Percentiles rank a stretch among this genome's conserved stretches.
These are phyloP conservation scores for Arabis hirsuta DNA, from an alignment of 345 rosid species.

Conservation along the genomic window DNA sequence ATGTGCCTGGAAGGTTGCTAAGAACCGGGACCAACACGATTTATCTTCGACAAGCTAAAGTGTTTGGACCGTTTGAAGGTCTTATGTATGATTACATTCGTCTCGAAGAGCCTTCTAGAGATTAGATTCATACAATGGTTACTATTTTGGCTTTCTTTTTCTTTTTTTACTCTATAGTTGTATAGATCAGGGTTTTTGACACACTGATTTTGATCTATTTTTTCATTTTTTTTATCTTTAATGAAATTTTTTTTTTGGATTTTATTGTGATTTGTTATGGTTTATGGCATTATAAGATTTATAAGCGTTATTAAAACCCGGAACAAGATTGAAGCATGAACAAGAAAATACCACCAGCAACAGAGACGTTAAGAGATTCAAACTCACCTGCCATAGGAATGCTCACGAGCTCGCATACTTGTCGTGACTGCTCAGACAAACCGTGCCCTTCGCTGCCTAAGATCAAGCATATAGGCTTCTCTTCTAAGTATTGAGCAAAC, in stretches of 20 bases:
- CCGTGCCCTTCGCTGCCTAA: constrained; percentile 92
- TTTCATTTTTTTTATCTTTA: not conserved
- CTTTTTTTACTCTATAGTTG: constrained; percentile 10
- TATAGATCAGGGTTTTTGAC: constrained; percentile 5
- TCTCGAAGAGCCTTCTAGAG: constrained; percentile 61
- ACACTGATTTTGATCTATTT: constrained; percentile 1
- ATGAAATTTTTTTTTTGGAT: constrained; percentile 16
- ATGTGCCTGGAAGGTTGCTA: constrained; percentile 54
- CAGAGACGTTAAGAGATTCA: constrained; percentile 92
- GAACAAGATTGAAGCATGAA: constrained; percentile 61
- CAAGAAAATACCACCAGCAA: constrained; percentile 95
- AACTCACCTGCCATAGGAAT: constrained; percentile 86
- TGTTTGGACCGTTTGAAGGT: constrained; percentile 51
- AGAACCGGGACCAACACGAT: constrained; percentile 54
- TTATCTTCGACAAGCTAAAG: constrained; percentile 67
- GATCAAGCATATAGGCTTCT: constrained; percentile 66
- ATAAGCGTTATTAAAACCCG: constrained; percentile 9
- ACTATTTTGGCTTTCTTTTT: not conserved
- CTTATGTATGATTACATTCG: constrained; percentile 89
- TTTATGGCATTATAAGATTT: constrained; percentile 3
- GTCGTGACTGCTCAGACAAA: constrained; percentile 63
- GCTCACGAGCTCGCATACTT: constrained; percentile 73
- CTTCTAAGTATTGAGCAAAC: constrained; percentile 55
- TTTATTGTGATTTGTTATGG: not conserved
- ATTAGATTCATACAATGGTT: constrained; percentile 8